These are phyloP conservation scores for Lepidium aucheri DNA, from an alignment of 345 rosid species.

Conservation along the genomic window DNA sequence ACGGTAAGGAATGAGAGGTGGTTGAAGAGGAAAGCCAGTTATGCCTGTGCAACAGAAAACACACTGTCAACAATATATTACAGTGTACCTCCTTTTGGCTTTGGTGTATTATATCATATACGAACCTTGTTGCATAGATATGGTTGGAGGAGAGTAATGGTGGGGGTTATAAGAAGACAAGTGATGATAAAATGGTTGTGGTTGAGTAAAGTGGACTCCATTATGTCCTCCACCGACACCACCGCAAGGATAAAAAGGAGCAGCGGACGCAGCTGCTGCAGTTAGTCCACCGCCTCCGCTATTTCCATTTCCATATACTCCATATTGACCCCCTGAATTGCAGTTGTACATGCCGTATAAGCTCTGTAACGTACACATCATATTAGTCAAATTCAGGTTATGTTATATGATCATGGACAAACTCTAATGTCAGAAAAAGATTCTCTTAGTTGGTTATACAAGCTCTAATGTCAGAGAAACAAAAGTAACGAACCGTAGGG, in stretches of 20 bases:
- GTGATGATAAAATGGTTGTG: conserved; percentile 20
- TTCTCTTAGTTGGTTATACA: neutral
- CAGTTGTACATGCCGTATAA: conserved; percentile 23
- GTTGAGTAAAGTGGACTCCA: conserved; percentile 15
- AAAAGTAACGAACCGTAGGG: conserved; percentile 65
- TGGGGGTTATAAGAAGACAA: conserved; percentile 22
- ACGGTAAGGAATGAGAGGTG: conserved; percentile 28
- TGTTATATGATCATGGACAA: neutral
- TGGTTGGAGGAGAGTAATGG: conserved; percentile 20
- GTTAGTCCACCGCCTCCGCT: conserved; percentile 20
- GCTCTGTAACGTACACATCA: neutral
- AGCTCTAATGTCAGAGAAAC: neutral
- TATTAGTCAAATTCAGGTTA: neutral
- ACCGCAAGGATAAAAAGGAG: conserved; percentile 29
- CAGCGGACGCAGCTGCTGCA: conserved; percentile 14
- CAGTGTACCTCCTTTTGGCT: neutral
- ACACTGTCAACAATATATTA: neutral
- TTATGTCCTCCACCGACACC: no score
- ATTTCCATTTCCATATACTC: conserved; percentile 20
- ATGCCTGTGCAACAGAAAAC: conserved; percentile 15
- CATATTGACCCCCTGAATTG: conserved; percentile 17
- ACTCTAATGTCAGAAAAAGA: no score
- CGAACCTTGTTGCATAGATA: conserved; percentile 26
- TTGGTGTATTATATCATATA: neutral
- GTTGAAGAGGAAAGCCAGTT: conserved; percentile 16